These are phyloP conservation scores for Plenodomus tracheiphilus DNA, from an alignment of 2,329 filamentous ascomycete genomes.

Conservation along the genomic window DNA sequence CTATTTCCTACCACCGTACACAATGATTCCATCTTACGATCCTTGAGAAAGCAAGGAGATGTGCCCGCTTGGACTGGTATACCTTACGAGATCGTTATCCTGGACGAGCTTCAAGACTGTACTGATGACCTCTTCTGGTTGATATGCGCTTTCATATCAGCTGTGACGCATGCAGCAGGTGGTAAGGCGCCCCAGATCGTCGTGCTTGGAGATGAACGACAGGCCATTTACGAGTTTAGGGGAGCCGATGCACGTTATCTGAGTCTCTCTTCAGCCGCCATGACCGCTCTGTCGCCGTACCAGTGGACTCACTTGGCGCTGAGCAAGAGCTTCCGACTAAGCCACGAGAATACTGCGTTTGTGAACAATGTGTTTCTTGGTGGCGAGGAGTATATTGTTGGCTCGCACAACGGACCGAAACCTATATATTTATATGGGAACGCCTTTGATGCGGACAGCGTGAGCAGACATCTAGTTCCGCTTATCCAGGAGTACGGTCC, in stretches of 20 bases:
- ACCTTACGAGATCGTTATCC: background rate
- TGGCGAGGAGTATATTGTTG: background rate
- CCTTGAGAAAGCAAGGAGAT: background rate
- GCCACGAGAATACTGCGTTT: background rate
- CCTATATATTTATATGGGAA: background rate
- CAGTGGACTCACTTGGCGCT: background rate
- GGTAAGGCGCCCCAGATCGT: background rate
- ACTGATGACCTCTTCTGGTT: background rate
- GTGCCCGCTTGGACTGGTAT: background rate
- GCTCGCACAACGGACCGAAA: background rate
- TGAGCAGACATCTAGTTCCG: background rate
- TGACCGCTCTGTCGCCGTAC: background rate
- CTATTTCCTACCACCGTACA: background rate
- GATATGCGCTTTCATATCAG: background rate
- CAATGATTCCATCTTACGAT: background rate
- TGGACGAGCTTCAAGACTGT: background rate
- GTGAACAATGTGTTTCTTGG: background rate
- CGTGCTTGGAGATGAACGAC: background rate
- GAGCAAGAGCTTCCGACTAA: background rate
- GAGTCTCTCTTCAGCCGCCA: background rate
- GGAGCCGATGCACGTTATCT: background rate
- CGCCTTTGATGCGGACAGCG: background rate
- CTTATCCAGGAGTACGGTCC: background rate
- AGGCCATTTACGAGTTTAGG: background rate
- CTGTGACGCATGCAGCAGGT: background rate